Conservation (phyloP, 768 basidiomycete genomes). For the Boletellus ananiceps region DNA sequence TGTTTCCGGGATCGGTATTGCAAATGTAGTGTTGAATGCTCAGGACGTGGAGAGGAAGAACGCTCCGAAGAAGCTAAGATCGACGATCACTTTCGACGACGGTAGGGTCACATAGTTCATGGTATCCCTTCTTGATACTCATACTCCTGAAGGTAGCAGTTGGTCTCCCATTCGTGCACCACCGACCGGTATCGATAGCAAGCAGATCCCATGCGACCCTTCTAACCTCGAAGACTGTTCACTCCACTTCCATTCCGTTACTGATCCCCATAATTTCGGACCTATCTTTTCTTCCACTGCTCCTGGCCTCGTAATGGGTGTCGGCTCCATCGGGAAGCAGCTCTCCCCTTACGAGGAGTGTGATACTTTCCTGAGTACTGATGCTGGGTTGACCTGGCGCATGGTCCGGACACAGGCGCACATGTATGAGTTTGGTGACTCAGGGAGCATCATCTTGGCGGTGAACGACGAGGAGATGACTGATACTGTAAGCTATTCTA, state of each 20-base stretch:
- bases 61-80: conserved; percentile 68
- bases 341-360: conserved; percentile 76
- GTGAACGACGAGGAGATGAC: conserved; percentile 82
- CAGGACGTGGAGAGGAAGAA: conserved; percentile 74
- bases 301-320: conserved; percentile 95
- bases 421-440: conserved; percentile 96
- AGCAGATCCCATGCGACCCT: conserved; percentile 58
- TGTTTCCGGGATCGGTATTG: conserved; percentile 85
- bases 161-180: conserved; percentile 72
- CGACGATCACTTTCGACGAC: conserved; percentile 88
- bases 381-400: conserved; percentile 83
- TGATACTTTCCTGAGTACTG: conserved; percentile 89
- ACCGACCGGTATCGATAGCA: conserved; percentile 51
- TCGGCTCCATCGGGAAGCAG: conserved; percentile 75
- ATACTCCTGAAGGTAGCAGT: conserved; percentile 46
- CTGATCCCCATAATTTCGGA: conserved; percentile 88
- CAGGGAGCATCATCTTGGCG: conserved; percentile 72
- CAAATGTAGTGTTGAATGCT: conserved; percentile 82
- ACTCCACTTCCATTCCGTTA: conserved; percentile 91
- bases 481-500: conserved; percentile 68
- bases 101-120: conserved; percentile 33
- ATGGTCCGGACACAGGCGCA: conserved; percentile 74
- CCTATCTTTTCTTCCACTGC: conserved; percentile 93
- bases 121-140: neutral
- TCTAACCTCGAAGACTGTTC: conserved; percentile 60